Base-by-base conservation (phyloP, 371 early-diverging fungal genomes). In the Entomophthora muscae region DNA sequence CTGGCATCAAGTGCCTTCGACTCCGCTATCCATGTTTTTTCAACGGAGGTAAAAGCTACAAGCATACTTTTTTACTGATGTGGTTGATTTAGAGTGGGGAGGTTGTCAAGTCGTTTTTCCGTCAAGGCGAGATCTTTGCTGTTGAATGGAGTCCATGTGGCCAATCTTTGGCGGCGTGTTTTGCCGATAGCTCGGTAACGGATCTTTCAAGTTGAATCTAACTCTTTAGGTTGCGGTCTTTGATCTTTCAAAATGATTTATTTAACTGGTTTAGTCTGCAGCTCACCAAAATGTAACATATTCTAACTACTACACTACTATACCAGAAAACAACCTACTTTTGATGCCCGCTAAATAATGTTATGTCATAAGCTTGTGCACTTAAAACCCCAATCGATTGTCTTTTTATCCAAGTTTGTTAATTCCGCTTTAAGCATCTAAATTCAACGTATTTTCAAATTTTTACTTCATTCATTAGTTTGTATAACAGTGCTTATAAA, bases 1-100 rank as follows among this genome's bases (percentile, higher is more conserved):
- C 72, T 98, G 52, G 93, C 93, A 0, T 83, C 82, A 28, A 95
- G 94, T 24, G 86, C 90, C 28, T 85, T 90, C 61, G 97, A 98
- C 71, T 78, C 83, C 26, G 72, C 76, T 2, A 73, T 94, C 17
- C 79, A 83, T 70, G 75, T 95, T 1, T 95, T 91, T 92, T 76
- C 77, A 62, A 75, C 84, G 26, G 82, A 84, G 76, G 89, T 82
- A 76, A n/a, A n/a, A n/a, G n/a, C n/a, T n/a, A n/a, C n/a, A n/a
- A n/a, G n/a, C n/a, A n/a, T n/a, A n/a, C n/a, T n/a, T 57, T 12
- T 54, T 21, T 23, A 22, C 69, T 27, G 67, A 24, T 24, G 7
- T 30, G 28, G 28, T 32, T 22, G 22, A 0, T 12, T 26, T 66
- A 66, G 80, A 76, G 81, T 64, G 88, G 88, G 3, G 66, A 77